Base-by-base conservation (phyloP, 140 eudicot species). In the Flaveria floridana region DNA sequence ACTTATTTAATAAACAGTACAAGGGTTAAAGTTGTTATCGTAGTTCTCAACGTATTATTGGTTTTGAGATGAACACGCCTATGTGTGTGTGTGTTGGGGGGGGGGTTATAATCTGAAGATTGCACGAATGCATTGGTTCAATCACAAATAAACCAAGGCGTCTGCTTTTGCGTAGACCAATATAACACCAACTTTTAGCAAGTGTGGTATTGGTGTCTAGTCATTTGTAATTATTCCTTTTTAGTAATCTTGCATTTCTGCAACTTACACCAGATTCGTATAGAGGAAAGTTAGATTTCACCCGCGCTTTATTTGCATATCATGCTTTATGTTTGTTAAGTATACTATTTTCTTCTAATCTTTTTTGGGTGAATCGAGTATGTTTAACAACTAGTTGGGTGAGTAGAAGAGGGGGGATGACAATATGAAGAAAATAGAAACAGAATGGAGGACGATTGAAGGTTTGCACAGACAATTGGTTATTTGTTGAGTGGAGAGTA, bases 341-440 rank as follows among this genome's bases (percentile, higher is more conserved):
- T 61, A 37, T 66, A 20, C 14, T 46, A 20, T 37, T 44, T 67
- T 48, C 39, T 16, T 19, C 13, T 7, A 19, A 51, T 25, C 11
- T 62, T 7, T 55, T 42, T 30, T 19, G 28, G 64, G 28, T 47
- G 65, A 59, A 8, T 46, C 7, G 37, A 15, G 20, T 70, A 47
- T 34, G 30, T 23, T 52, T 12, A 16, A 51, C 41, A 64, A 64
- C 48, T 23, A 65, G 30, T 79, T 55, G 83, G 42, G 75, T 56
- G 79, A 79, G 71, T 65, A 55, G 79, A 73, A 73, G 74, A 42
- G 44, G 25, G 39, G 53, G 50, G 25, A 6, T 64, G 18, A 10
- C 19, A 44, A 14, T 65, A 1, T 79, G 74, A 79, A 79, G 64
- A 52, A 37, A 78, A 28, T 75, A 30, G 71, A 75, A 73, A 56